Percentiles rank a stretch among this genome's conserved stretches.
Conservation (phyloP, 208 protist species). For the Trypanosoma boissoni region DNA sequence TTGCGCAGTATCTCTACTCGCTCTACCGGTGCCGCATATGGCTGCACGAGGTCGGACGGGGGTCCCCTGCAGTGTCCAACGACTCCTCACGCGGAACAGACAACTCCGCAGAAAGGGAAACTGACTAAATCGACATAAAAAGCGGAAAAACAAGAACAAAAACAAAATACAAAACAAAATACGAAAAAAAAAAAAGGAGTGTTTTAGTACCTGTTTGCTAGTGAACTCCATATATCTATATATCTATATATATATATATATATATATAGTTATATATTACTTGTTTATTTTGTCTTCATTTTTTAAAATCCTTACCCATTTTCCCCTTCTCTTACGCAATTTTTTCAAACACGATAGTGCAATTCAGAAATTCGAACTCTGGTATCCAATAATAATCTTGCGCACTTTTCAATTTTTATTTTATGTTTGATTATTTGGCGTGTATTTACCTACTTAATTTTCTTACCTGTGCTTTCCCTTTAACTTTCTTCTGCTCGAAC, state of each 20-base stretch:
- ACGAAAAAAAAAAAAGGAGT: not conserved
- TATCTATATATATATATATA: slow-evolving; percentile 17
- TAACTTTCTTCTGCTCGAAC: too few species aligned
- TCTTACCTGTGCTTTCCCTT: too few species aligned
- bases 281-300: slow-evolving; percentile 13
- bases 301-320: too few species aligned
- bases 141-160: not conserved
- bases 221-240: slow-evolving; percentile 7
- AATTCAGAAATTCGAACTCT: too few species aligned
- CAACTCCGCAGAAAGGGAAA: not conserved
- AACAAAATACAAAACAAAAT: not conserved
- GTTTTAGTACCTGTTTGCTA: not conserved
- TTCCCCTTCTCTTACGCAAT: too few species aligned
- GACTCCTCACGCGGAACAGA: slow-evolving; percentile 16
- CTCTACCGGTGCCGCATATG: slow-evolving; percentile 81
- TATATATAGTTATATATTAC: too few species aligned
- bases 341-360: too few species aligned
- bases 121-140: not conserved
- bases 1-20: slow-evolving; percentile 66
- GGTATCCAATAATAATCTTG: too few species aligned
- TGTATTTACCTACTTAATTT: too few species aligned
- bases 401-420: too few species aligned
- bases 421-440: too few species aligned
- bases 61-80: not conserved
- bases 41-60: slow-evolving; percentile 46